Base-by-base conservation (phyloP, 2,329 filamentous ascomycete species). In the Beauveria bassiana region DNA sequence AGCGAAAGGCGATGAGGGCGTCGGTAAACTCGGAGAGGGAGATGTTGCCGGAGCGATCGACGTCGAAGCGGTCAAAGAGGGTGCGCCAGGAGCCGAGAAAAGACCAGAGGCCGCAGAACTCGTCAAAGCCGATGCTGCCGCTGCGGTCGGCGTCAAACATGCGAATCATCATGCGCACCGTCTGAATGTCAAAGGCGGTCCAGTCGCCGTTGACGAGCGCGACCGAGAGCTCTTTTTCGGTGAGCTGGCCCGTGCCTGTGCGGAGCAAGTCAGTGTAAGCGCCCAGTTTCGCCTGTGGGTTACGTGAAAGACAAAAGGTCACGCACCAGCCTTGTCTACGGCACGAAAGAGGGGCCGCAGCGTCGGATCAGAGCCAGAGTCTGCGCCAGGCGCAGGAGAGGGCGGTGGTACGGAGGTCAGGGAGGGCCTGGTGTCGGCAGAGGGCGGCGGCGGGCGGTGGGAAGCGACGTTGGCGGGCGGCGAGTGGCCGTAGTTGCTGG, bases 101-200 rank as follows among this genome's bases (percentile, higher is more conserved):
- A 20, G 90, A 91, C 95, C 95, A 99, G 24, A 99, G 81, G 20
- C 91, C 93, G 72, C 93, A 96, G 75, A 99, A 99, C 75, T 98
- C 95, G 66, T 95, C 88, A 74, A 96, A 98, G 64, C 89, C 92
- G 73, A 99, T 96, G 16, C 89, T 90, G 57, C 93, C 92, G 64
- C 85, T 89, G 68, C 90, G 88, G 76, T 97, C 90, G 62, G 89
- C 90, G 77, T 98, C 93, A 77, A 99, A 99, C 95, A 99, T 98
- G 71, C 93, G 89, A 67, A 99, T 97, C 93, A 99, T 97, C 91
- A 98, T 96, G 70, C 89, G 89, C 66, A 98, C 93, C 1, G 95
- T 99, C 69, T 96, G 90, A 5, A 87, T 83, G 75, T 99, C 93
- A 73, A 99, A 99, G 5, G 91, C 85, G 1, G 91, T 91, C 85